Evolutionary conservation across 1,139 yeast species (phyloP).

Genomic region (Diutina siamensis): DNA sequence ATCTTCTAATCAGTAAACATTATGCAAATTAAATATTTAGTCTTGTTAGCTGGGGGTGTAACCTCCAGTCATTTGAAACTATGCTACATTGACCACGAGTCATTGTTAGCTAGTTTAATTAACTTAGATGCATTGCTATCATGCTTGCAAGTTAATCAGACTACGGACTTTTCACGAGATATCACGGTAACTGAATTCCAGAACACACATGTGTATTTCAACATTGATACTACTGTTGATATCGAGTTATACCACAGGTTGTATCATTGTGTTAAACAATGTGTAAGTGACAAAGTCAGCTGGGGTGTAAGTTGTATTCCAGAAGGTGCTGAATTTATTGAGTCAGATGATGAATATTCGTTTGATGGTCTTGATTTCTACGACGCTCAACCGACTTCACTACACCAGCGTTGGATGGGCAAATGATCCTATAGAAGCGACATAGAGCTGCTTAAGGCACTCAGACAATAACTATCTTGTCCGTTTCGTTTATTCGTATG

Average conservation of each 20-base stretch:
- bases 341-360: not conserved
- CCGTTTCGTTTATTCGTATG: not conserved
- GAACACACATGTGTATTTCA: not conserved
- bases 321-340: not conserved
- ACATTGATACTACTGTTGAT: not conserved
- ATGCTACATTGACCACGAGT: not conserved
- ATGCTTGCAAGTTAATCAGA: not conserved
- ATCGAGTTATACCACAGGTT: not conserved
- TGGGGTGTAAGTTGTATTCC: not conserved
- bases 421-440: not conserved
- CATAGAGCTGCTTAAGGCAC: not conserved
- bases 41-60: not conserved
- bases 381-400: not conserved
- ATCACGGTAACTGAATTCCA: not conserved
- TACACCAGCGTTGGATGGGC: not conserved
- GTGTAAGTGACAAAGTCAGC: not conserved
- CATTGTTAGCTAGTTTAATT: not conserved
- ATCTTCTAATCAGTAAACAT: not conserved
- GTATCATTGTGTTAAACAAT: not conserved
- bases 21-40: not conserved
- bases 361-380: not conserved
- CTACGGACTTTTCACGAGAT: not conserved
- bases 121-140: not conserved
- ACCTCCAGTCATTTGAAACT: not conserved
- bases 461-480: not conserved